Evolutionary conservation across 352 stramenopile genomes (phyloP), one percentile per base, ranked within the genome.

Genomic region (Phytophthora brassicae): DNA sequence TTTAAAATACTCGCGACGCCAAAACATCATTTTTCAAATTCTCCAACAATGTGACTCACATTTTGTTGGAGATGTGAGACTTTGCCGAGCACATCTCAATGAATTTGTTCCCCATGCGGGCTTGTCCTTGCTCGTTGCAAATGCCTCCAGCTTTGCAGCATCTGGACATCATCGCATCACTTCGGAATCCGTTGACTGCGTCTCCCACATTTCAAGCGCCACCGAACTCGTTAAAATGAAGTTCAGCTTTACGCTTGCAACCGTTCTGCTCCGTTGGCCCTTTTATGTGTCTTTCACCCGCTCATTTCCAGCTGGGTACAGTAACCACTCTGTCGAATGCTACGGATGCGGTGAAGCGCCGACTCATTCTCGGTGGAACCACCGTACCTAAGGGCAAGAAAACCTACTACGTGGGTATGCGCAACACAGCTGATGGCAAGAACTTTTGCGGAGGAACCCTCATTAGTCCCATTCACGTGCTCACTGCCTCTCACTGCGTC

Each of bases 291-390:
- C n/a, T n/a, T n/a, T n/a, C n/a, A n/a, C n/a, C n/a, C n/a, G n/a
- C n/a, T n/a, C n/a, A n/a, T n/a, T n/a, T n/a, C n/a, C n/a, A n/a
- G n/a, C n/a, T n/a, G n/a, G n/a, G n/a, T n/a, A 38, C 48, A 17
- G 22, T 41, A 6, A 28, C 42, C 24, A 29, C 24, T 11, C 28
- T 33, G 14, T 23, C 50, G 4, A 6, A 54, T 9, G 55, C 36
- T 23, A 56, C 42, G 20, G 42, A 70, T 19, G 48, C 50, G 24
- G 55, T 59, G 7, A 38, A 70, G 35, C 66, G 66, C 23, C 59
- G 39, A n/a, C 64, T 88, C 24, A 85, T 89, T 38, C 60, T 89
- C 16, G 72, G 80, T 7, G 74, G 77, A 16, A 73, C 58, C 2
- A 71, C 63, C 6, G 73, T 86, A 2, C 66, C 75, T 9, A 55